Evolutionary conservation across 1,284 basidiomycete genomes (phyloP).

Genomic region (Thecaphora thlaspeos): DNA sequence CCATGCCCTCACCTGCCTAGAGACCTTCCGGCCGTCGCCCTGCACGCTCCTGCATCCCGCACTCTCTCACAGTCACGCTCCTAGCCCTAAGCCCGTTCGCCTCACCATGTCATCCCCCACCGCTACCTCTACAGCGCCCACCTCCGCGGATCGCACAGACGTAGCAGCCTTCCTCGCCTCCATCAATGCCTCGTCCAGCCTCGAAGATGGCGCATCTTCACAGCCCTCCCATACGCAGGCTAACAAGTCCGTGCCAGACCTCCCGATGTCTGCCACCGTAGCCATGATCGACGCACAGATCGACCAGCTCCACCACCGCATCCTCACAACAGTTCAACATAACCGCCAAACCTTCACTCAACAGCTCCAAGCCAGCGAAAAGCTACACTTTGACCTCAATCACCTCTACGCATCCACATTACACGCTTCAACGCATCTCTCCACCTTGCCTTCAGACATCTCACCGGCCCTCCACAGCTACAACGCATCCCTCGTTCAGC

Average conservation of each 20-base stretch:
- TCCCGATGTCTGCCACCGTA: constrained; percentile 36
- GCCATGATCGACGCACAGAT: constrained; percentile 38
- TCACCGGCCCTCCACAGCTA: constrained; percentile 14
- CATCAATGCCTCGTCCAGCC: constrained; percentile 28
- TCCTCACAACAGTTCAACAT: constrained; percentile 12
- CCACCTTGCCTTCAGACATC: constrained; percentile 15
- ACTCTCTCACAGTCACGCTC: no score
- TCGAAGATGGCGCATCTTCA: constrained; percentile 7
- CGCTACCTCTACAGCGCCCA: no score
- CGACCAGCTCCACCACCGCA: constrained; percentile 17
- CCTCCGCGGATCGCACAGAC: not conserved
- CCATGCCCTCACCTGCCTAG: no score
- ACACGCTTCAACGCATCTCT: constrained; percentile 21
- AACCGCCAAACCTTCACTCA: constrained; percentile 20
- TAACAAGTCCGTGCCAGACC: constrained; percentile 6
- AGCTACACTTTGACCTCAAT: constrained; percentile 20
- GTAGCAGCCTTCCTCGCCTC: constrained; percentile 25
- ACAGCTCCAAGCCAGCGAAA: constrained; percentile 13
- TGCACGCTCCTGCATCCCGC: no score
- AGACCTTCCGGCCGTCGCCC: no score
- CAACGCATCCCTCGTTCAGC: constrained; percentile 13
- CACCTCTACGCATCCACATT: constrained; percentile 26
- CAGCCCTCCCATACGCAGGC: constrained; percentile 1
- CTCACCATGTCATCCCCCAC: no score
- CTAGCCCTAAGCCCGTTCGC: no score